phyloP scores from a whole-genome alignment of 257 asterid species.

The Nicotiana otophora region DNA sequence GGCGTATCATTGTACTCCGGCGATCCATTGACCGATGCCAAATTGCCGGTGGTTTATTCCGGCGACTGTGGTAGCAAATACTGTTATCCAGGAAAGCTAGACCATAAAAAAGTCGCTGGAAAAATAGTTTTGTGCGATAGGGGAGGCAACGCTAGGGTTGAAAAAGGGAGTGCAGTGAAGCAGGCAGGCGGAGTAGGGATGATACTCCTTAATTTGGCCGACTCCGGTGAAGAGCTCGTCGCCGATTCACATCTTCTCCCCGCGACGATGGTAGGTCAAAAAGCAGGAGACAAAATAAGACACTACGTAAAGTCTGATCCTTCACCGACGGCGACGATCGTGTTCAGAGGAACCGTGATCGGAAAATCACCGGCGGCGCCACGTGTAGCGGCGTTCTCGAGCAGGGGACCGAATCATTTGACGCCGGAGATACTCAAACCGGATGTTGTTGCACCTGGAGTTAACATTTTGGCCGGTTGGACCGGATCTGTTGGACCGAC shows the following conservation, averaged over 20 bases:
- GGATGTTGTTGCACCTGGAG: conserved; percentile 90
- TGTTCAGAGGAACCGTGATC: conserved; percentile 68
- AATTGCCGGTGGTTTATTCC: conserved; percentile 57
- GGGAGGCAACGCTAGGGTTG: conserved; percentile 89
- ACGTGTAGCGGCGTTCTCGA: conserved; percentile 80
- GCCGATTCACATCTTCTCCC: conserved; percentile 90
- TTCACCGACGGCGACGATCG: conserved; percentile 68
- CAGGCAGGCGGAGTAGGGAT: conserved; percentile 82
- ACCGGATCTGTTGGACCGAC: conserved; percentile 70
- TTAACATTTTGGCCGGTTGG: conserved; percentile 92
- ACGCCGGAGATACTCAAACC: conserved; percentile 89
- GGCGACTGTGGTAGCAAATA: conserved; percentile 73
- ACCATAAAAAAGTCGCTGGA: conserved; percentile 54
- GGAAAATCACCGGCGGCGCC: conserved; percentile 71
- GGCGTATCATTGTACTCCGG: conserved; percentile 91
- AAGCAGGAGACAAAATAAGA: conserved; percentile 64
- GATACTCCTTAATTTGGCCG: conserved; percentile 74
- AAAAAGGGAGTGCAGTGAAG: conserved; percentile 85
- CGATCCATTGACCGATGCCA: conserved; percentile 23
- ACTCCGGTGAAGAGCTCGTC: conserved; percentile 83
- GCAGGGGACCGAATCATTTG: conserved; percentile 86
- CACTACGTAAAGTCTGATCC: conserved; percentile 52
- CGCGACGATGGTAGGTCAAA: conserved; percentile 81
- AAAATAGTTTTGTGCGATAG: conserved; percentile 88
- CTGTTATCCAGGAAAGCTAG: conserved; percentile 65